Conservation (phyloP, 768 basidiomycete species). For the Austroboletus festivus region DNA sequence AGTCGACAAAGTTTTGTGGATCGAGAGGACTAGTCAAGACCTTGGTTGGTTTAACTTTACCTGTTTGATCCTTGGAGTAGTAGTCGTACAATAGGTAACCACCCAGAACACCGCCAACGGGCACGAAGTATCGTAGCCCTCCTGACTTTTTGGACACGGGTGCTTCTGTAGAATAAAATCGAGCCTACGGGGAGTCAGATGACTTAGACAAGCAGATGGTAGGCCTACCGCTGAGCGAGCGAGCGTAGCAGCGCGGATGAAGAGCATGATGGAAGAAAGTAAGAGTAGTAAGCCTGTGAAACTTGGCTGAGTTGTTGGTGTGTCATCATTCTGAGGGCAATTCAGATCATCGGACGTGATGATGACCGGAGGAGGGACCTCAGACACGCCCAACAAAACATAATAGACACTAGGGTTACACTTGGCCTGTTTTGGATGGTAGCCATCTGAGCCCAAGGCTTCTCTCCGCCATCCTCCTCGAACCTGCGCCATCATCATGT, state of each 20-base stretch:
- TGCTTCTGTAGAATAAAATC: slow-evolving; percentile 47
- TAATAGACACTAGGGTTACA: slow-evolving; percentile 16
- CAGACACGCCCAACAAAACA: slow-evolving; percentile 19
- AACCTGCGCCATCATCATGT: slow-evolving; percentile 58
- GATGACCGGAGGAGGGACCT: slow-evolving; percentile 12
- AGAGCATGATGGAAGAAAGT: slow-evolving; percentile 41
- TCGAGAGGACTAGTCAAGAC: slow-evolving; percentile 66
- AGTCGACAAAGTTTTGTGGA: slow-evolving; percentile 70
- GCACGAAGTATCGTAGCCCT: slow-evolving; percentile 43
- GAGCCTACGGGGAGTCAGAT: slow-evolving; percentile 29
- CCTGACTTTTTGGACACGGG: slow-evolving; percentile 47
- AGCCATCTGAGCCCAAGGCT: neutral
- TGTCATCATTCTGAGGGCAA: neutral
- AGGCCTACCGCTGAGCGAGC: slow-evolving; percentile 42
- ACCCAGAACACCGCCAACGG: slow-evolving; percentile 37
- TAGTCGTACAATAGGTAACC: slow-evolving; percentile 50
- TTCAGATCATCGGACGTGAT: neutral
- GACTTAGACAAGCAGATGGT: neutral
- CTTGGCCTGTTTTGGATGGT: slow-evolving; percentile 12
- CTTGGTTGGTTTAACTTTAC: slow-evolving; percentile 38
- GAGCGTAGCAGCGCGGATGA: slow-evolving; percentile 37
- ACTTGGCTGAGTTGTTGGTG: neutral
- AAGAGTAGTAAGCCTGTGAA: slow-evolving; percentile 23
- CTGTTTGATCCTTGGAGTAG: slow-evolving; percentile 32
- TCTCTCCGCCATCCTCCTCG: slow-evolving; percentile 16